Base-by-base conservation (phyloP, 2,329 filamentous ascomycete genomes). In the Fusarium sp. region DNA sequence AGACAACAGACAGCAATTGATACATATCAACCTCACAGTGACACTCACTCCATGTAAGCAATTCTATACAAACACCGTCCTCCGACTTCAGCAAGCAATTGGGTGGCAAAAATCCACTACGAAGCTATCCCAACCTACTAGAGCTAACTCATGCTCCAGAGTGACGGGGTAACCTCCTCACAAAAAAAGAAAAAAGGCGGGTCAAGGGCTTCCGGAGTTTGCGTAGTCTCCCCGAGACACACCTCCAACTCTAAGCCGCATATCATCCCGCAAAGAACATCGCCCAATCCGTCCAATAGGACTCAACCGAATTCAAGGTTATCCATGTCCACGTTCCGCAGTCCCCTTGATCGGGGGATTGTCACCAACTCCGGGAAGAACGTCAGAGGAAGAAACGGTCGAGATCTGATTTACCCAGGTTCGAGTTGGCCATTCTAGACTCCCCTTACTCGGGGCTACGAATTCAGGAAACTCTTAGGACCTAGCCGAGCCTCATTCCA, bases 361-460 rank as follows among this genome's bases (percentile, higher is more conserved):
- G 23, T 39, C 32, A 46, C 46, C 15, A 33, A 51, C 46, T 61
- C 38, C 52, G 57, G 58, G 8, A 27, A 6, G 27, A 44, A 38
- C 48, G 37, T 61, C 45, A 57, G 46, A 36, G 35, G 23, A 61
- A 37, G 31, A 38, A 13, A 21, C 36, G 35, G 41, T 49, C 48
- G 25, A 53, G 36, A 58, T 58, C 50, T 60, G 33, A 19, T 42
- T 23, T 7, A 35, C 21, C 6, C 29, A 27, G 21, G 23, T n/a
- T 36, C 19, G 32, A 36, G 17, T 48, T 61, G 56, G 52, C 43
- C 49, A 43, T 17, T 39, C 14, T 41, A 25, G 42, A 36, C 47
- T 53, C 61, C 61, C 61, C 61, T 38, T 53, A 36, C 56, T 65
- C 61, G 46, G 56, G 43, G 19, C 37, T 65, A 46, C 56, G 35